A percentile compares a stretch with the other conserved stretches of the same genome.
Evolutionary conservation across 805 yeast species (phyloP).

Genomic region (Yamadazyma akitaensis): DNA sequence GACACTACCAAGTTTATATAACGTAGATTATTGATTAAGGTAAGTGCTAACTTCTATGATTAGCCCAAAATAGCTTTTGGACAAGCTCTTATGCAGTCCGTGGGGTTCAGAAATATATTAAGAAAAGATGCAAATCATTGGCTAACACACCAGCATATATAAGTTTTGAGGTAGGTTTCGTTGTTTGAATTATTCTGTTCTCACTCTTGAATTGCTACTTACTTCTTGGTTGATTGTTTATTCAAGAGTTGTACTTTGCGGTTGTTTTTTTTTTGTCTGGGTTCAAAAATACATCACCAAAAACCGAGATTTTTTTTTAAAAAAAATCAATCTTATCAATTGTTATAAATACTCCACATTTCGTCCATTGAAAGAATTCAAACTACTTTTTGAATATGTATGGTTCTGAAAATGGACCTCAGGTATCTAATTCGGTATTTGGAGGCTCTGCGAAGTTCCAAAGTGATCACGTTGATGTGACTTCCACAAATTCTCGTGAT

Average conservation of each 20-base stretch:
- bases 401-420: conserved; percentile 8
- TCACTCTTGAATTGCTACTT: too few relatives aligned
- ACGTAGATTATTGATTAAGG: background rate
- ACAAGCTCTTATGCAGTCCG: background rate
- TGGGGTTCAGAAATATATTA: background rate
- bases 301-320: background rate
- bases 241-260: too few relatives aligned
- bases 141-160: background rate
- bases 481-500: conserved; percentile 8
- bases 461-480: conserved; percentile 11
- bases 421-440: background rate
- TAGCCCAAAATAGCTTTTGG: background rate
- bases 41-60: background rate
- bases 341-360: conserved; percentile 3
- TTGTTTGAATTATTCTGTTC: too few relatives aligned
- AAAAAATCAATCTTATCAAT: background rate
- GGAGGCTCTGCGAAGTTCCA: background rate
- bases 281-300: background rate
- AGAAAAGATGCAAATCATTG: too few relatives aligned
- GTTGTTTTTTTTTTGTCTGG: background rate
- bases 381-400: conserved; percentile 1
- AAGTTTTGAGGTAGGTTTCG: too few relatives aligned
- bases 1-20: background rate
- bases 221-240: too few relatives aligned
- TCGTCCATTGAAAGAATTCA: background rate